Evolutionary conservation across 164 flowering plant genomes (phyloP).

Genomic region (Protea cynaroides): DNA sequence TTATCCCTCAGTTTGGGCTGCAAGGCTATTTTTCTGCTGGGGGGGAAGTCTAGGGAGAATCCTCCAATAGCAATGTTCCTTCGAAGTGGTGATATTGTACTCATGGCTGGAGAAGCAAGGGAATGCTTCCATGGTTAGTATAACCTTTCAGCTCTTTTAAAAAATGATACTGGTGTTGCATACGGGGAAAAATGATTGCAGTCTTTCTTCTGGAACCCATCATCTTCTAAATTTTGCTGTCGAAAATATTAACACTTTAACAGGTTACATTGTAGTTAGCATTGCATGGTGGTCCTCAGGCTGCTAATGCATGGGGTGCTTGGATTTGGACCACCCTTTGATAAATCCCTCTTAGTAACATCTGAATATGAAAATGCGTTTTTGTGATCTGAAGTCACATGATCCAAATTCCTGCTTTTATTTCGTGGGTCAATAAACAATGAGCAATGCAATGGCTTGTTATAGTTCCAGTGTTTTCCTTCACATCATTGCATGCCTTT

Average conservation of each 20-base stretch:
- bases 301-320: not conserved
- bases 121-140: constrained; percentile 93
- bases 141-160: not conserved
- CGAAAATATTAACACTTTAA: not conserved
- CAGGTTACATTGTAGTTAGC: no score
- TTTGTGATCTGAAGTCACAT: no score
- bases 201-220: not conserved
- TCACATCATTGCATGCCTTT: not conserved
- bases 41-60: constrained; percentile 80
- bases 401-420: no score
- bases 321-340: no score
- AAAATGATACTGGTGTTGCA: not conserved
- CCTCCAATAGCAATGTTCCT: constrained; percentile 84
- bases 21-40: constrained; percentile 94
- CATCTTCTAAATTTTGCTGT: not conserved
- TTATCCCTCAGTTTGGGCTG: constrained; percentile 69
- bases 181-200: not conserved
- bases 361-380: no score
- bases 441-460: not conserved
- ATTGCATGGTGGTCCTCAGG: not conserved
- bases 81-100: constrained; percentile 88
- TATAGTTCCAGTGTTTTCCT: not conserved
- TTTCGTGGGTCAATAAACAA: not conserved
- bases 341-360: no score
- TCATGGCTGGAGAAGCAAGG: constrained; percentile 97